phyloP scores from a whole-genome alignment of 495 filamentous ascomycete genomes.

The Hyphodiscus hymeniophilus region DNA sequence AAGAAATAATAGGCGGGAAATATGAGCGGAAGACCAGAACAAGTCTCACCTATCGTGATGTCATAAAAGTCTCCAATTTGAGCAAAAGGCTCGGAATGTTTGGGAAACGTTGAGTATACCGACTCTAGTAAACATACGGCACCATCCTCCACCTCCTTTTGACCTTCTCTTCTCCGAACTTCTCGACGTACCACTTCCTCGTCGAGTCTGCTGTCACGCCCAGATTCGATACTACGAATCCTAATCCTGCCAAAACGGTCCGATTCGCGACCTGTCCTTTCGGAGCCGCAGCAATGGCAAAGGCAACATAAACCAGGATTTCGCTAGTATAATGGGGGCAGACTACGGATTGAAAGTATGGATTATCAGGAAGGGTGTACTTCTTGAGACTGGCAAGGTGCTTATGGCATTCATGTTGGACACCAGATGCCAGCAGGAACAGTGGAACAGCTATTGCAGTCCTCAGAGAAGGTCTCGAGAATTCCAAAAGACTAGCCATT shows the following conservation, averaged over 20 bases:
- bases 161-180: constrained; percentile 66
- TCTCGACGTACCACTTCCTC: constrained; percentile 68
- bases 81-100: constrained; percentile 58
- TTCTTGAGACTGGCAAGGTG: constrained; percentile 75
- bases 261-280: constrained; percentile 52
- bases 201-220: constrained; percentile 73
- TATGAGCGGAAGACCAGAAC: constrained; percentile 59
- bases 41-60: constrained; percentile 91
- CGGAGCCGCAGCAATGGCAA: constrained; percentile 69
- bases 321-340: constrained; percentile 94
- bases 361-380: constrained; percentile 65
- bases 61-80: constrained; percentile 74
- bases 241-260: constrained; percentile 57
- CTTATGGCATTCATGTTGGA: constrained; percentile 74
- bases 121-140: constrained; percentile 58
- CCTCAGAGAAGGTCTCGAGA: constrained; percentile 37
- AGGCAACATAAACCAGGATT: constrained; percentile 71
- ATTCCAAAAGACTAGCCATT: constrained; percentile 17
- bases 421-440: constrained; percentile 65
- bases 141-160: constrained; percentile 73
- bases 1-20: constrained; percentile 46
- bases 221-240: constrained; percentile 75
- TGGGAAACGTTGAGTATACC: constrained; percentile 33
- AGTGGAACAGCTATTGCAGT: constrained; percentile 52
- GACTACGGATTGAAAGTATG: constrained; percentile 59